Conservation (phyloP, 306 rosid species). For the Chamaecrista fasciculata region DNA sequence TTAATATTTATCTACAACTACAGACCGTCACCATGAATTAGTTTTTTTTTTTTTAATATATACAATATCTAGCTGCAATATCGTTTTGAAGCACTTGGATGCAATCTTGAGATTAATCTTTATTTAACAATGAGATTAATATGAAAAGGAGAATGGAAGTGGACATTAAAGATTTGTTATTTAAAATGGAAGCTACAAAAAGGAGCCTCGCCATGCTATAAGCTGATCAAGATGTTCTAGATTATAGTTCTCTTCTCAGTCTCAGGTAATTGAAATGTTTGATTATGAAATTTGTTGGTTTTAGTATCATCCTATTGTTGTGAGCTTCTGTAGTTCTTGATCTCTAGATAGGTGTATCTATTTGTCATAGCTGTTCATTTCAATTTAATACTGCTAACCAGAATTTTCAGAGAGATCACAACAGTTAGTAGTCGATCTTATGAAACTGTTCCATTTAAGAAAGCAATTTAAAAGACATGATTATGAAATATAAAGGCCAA, state of each 20-base stretch:
- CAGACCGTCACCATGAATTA: no score
- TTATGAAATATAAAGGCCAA: constrained; percentile 19
- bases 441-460: constrained; percentile 34
- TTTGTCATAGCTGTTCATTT: constrained; percentile 34
- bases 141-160: constrained; percentile 93
- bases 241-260: constrained; percentile 38
- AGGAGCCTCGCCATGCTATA: constrained; percentile 66
- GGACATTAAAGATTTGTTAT: constrained; percentile 80
- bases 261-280: constrained; percentile 37
- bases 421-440: constrained; percentile 45
- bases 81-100: no score
- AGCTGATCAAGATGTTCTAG: constrained; percentile 23
- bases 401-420: constrained; percentile 55
- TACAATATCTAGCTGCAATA: no score
- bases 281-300: constrained; percentile 41
- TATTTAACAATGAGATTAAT: no score
- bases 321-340: constrained; percentile 35
- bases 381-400: constrained; percentile 56
- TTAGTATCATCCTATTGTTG: constrained; percentile 31
- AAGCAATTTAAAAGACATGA: constrained; percentile 28
- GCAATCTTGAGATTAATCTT: no score
- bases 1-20: no score
- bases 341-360: constrained; percentile 42
- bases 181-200: constrained; percentile 96
- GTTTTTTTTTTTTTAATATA: no score